These are phyloP conservation scores for Piloderma croceum DNA, from an alignment of 768 basidiomycete species.

Conservation along the genomic window DNA sequence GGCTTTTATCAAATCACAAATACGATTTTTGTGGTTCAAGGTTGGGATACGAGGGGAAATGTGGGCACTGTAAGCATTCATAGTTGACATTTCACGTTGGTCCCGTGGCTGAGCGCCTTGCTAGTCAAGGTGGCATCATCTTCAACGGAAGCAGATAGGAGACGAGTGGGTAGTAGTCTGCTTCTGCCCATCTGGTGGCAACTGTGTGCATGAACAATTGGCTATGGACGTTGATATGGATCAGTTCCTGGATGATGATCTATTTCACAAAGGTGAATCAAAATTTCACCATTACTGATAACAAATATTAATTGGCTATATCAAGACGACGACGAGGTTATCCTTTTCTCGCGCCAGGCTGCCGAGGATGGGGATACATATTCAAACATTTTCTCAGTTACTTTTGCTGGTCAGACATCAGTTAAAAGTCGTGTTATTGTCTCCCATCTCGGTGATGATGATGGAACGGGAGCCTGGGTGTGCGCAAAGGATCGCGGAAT, in stretches of 20 bases:
- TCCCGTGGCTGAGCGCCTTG: slow-evolving; percentile 1
- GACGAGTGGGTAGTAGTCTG: slow-evolving; percentile 2
- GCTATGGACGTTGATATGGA: slow-evolving; percentile 2
- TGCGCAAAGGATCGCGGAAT: slow-evolving; percentile 5
- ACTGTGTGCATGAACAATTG: slow-evolving; percentile 6
- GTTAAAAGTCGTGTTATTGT: slow-evolving; percentile 5
- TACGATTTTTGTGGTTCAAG: slow-evolving; percentile 11
- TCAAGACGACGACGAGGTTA: not conserved
- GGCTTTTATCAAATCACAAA: slow-evolving; percentile 7
- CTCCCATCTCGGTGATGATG: slow-evolving; percentile 4
- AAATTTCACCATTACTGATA: not conserved
- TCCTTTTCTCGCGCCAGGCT: slow-evolving; percentile 6
- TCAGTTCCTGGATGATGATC: slow-evolving; percentile 6
- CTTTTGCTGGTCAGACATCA: not conserved
- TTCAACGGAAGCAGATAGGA: slow-evolving; percentile 8
- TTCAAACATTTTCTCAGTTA: slow-evolving; percentile 6
- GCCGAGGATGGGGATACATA: slow-evolving; percentile 4
- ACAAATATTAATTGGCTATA: not conserved
- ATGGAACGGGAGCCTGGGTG: slow-evolving; percentile 6
- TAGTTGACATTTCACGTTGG: not conserved
- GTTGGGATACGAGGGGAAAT: slow-evolving; percentile 9
- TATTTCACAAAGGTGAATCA: slow-evolving; percentile 1
- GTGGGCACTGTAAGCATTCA: not conserved
- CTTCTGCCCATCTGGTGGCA: slow-evolving; percentile 4
- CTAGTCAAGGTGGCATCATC: slow-evolving; percentile 7